Percentiles rank a stretch among this genome's conserved stretches.
These are phyloP conservation scores for Syncephalastrum sp. DNA, from an alignment of 371 early-diverging fungal genomes.

Conservation along the genomic window DNA sequence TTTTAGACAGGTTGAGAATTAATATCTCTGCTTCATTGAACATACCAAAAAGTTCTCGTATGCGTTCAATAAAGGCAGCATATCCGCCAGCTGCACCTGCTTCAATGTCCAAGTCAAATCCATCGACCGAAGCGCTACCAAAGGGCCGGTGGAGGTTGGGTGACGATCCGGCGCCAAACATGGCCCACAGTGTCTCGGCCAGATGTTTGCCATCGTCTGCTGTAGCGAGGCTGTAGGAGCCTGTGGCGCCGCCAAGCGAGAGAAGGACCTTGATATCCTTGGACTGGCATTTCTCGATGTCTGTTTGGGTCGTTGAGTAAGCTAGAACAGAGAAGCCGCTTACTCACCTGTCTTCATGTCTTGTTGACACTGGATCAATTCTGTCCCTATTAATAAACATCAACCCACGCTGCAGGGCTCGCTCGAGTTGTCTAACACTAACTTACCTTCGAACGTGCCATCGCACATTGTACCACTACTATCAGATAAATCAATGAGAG, in stretches of 20 bases:
- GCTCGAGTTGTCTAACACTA: too few species aligned
- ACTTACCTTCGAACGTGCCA: too few species aligned
- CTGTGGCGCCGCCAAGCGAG: slow-evolving; percentile 71
- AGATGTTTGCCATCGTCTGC: slow-evolving; percentile 51
- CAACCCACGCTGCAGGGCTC: too few species aligned
- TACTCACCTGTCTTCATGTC: too few species aligned
- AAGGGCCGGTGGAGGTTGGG: slow-evolving; percentile 25
- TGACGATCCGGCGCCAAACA: slow-evolving; percentile 52
- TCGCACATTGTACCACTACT: too few species aligned
- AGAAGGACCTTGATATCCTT: slow-evolving; percentile 62
- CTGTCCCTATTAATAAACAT: too few species aligned
- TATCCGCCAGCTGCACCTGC: slow-evolving; percentile 44
- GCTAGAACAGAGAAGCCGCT: background rate
- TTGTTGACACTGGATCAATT: too few species aligned
- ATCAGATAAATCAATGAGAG: too few species aligned
- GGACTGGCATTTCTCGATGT: slow-evolving; percentile 63
- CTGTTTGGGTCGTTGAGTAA: slow-evolving; percentile 16
- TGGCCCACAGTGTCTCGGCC: slow-evolving; percentile 62
- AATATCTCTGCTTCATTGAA: too few species aligned
- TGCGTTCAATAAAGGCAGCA: slow-evolving; percentile 33
- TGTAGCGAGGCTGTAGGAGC: slow-evolving; percentile 54
- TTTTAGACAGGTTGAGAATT: too few species aligned
- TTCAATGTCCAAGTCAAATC: slow-evolving; percentile 46
- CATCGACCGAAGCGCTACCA: slow-evolving; percentile 40
- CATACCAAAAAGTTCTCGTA: slow-evolving; percentile 30